Evolutionary conservation across 2,329 filamentous ascomycete species (phyloP), one percentile per base, ranked within the genome.

Genomic region (Dactylellina drechsleri): DNA sequence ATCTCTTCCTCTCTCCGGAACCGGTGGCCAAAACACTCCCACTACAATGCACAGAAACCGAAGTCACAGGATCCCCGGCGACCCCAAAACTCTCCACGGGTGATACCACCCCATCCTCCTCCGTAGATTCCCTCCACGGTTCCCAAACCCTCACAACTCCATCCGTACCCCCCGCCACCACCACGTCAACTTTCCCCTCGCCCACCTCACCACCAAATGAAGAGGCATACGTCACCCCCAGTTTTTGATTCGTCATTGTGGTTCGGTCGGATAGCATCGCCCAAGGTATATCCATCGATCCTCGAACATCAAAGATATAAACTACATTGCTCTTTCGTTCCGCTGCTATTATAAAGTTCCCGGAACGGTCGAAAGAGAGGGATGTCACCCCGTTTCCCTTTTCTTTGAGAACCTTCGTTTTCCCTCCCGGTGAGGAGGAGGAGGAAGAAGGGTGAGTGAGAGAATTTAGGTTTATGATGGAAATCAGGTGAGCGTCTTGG

Each of bases 111-210:
- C 79, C 50, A 79, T 78, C 43, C 15, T 47, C 43, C 16, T 47
- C 15, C 18, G 16, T 23, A 18, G 47, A 52, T 18, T 4, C 20
- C 5, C 16, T 59, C 1, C 74, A 71, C 16, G 77, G 79, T 5
- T 76, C 77, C 83, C 83, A 84, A 62, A 81, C 78, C 36, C 81
- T 79, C 4, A 84, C 79, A 16, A 75, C 78, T 0, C 85, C 85
- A 80, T 87, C 85, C 1, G 71, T 80, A 0, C 85, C 84, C 2
- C 85, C 85, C 16, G 83, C 84, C 83, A 45, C 85, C 76, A 79
- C 85, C 82, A 76, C 82, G 80, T 41, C 81, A 47, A n/a, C 13
- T n/a, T 16, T 47, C 7, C 13, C 13, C 13, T 47, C 43, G 13
- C 6, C 41, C 78, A n/a, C 66, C 60, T 58, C 77, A 28, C 6